A percentile compares a stretch with the other conserved stretches of the same genome.
phyloP scores from a whole-genome alignment of 1,139 yeast species.

The Geotrichum bryndzae region DNA sequence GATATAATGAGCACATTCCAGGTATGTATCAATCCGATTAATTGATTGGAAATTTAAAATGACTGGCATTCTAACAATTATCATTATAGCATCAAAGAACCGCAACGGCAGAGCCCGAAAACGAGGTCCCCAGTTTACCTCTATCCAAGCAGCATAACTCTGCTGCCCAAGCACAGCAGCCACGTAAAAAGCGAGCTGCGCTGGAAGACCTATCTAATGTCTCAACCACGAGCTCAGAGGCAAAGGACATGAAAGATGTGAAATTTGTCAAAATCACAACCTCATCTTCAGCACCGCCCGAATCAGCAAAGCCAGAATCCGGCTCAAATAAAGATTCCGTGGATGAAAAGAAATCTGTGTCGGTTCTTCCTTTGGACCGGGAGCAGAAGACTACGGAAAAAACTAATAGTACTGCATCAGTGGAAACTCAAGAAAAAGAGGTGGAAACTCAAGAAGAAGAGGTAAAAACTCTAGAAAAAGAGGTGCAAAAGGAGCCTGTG shows the following conservation, averaged over 20 bases:
- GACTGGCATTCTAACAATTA: background rate
- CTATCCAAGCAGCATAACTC: background rate
- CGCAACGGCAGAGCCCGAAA: constrained; percentile 4
- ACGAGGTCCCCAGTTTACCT: background rate
- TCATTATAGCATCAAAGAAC: background rate
- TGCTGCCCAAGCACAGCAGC: constrained; percentile 5
- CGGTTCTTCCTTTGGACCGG: background rate
- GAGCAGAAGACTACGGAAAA: background rate
- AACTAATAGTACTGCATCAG: background rate
- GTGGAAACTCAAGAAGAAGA: background rate
- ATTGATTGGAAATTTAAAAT: background rate
- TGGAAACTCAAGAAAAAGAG: background rate
- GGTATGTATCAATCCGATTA: background rate
- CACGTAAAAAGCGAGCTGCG: constrained; percentile 11
- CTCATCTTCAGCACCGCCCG: background rate
- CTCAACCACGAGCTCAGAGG: background rate
- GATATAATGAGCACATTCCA: background rate
- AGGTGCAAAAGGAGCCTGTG: background rate
- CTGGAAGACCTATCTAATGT: constrained; percentile 10
- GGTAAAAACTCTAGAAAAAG: background rate
- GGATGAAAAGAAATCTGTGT: background rate
- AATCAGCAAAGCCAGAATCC: background rate
- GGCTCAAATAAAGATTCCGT: background rate
- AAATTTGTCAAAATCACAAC: background rate
- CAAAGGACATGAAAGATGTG: background rate